Conservation (phyloP, 2,329 filamentous ascomycete species). For the Achaetomium macrosporum region DNA sequence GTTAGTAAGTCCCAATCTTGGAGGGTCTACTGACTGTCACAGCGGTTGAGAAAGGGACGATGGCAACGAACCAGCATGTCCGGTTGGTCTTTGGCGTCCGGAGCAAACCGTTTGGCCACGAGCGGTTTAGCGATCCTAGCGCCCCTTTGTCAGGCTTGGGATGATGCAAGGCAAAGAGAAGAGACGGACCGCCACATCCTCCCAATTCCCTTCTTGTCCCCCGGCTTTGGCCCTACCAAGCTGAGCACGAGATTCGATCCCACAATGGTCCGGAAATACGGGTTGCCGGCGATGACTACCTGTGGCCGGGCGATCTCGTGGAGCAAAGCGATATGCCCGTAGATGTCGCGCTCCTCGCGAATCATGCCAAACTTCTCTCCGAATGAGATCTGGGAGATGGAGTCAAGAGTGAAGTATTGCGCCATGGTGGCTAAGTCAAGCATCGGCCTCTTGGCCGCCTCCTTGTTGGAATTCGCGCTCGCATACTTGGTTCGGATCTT, state of each 20-base stretch:
- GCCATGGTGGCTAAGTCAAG: conserved; percentile 42
- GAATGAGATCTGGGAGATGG: conserved; percentile 44
- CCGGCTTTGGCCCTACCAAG: conserved; percentile 33
- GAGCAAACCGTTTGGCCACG: conserved; percentile 39
- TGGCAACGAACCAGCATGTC: conserved; percentile 42
- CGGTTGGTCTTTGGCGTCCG: conserved; percentile 35
- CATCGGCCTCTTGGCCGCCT: conserved; percentile 14
- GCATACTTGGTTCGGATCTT: conserved; percentile 22
- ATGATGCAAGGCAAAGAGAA: background rate
- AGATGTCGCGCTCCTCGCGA: conserved; percentile 36
- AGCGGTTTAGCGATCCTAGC: conserved; percentile 39
- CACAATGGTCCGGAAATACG: conserved; percentile 36
- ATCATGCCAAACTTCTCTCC: conserved; percentile 44
- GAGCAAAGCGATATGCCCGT: conserved; percentile 38
- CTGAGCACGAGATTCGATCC: conserved; percentile 28
- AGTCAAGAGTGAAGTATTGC: conserved; percentile 47
- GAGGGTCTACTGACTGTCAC: background rate
- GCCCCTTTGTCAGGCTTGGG: background rate
- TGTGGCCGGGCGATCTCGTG: background rate
- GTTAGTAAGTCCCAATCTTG: too few relatives aligned
- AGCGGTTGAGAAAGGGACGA: too few relatives aligned
- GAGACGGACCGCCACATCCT: conserved; percentile 25
- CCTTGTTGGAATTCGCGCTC: background rate
- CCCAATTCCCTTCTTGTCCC: conserved; percentile 29
- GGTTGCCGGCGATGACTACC: conserved; percentile 30